Evolutionary conservation across 1,284 basidiomycete genomes (phyloP).

Genomic region (Trametes versicolor): DNA sequence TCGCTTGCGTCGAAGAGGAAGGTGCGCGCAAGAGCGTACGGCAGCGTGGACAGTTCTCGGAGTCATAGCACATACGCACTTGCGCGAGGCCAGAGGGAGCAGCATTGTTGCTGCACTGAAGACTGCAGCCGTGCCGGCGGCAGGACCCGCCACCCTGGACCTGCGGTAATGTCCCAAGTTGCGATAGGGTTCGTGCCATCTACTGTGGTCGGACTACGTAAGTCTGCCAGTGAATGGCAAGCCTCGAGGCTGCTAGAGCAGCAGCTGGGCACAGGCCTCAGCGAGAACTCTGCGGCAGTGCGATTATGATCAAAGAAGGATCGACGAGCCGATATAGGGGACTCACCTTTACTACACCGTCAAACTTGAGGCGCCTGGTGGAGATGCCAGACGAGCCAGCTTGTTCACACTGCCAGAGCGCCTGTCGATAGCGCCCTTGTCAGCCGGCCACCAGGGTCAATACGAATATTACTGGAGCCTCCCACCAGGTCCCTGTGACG

Average conservation of each 20-base stretch:
- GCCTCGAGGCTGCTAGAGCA: background rate
- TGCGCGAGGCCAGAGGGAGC: background rate
- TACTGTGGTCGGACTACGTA: background rate
- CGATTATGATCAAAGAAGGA: conserved; percentile 2
- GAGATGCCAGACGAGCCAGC: too few relatives aligned
- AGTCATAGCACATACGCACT: background rate
- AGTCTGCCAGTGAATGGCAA: background rate
- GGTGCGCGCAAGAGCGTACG: background rate
- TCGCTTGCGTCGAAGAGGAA: background rate
- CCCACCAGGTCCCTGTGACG: too few relatives aligned
- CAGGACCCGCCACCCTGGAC: background rate
- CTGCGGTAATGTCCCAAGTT: background rate
- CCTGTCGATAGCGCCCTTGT: too few relatives aligned
- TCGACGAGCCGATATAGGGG: background rate
- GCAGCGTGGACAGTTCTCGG: background rate
- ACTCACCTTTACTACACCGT: too few relatives aligned
- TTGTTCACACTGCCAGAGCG: too few relatives aligned
- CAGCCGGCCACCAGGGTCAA: too few relatives aligned
- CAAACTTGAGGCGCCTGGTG: too few relatives aligned
- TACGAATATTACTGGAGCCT: too few relatives aligned
- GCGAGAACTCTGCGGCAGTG: background rate
- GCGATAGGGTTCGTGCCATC: background rate
- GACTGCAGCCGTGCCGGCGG: background rate
- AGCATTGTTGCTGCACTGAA: too few relatives aligned
- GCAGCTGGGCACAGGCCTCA: background rate